phyloP scores from a whole-genome alignment of 1,139 yeast species.

The Pichia terricola region DNA sequence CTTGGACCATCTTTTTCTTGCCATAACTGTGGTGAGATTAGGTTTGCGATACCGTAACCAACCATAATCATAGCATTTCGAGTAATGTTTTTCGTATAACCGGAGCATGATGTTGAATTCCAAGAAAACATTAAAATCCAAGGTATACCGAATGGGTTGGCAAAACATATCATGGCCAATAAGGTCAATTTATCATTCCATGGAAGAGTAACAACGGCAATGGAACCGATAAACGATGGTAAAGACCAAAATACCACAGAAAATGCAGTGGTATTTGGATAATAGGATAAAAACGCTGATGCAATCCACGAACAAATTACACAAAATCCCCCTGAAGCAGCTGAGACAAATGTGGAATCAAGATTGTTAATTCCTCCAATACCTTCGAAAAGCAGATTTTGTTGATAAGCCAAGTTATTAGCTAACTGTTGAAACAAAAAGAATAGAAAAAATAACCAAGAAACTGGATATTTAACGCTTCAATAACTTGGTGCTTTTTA shows the following conservation, averaged over 20 bases:
- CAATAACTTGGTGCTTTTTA: slow-evolving; percentile 29
- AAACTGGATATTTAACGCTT: slow-evolving; percentile 31
- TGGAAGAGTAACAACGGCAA: slow-evolving; percentile 33
- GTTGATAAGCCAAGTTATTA: slow-evolving; percentile 33
- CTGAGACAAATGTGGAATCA: slow-evolving; percentile 40
- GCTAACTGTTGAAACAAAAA: slow-evolving; percentile 29
- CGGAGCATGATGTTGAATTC: slow-evolving; percentile 27
- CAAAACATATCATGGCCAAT: slow-evolving; percentile 29
- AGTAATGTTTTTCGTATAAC: slow-evolving; percentile 33
- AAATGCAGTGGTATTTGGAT: slow-evolving; percentile 25
- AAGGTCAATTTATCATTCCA: slow-evolving; percentile 33
- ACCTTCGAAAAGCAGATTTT: slow-evolving; percentile 28
- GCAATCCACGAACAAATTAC: slow-evolving; percentile 13
- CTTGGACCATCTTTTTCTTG: slow-evolving; percentile 18
- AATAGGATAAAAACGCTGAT: slow-evolving; percentile 15
- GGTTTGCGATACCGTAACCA: slow-evolving; percentile 31
- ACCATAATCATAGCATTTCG: slow-evolving; percentile 33
- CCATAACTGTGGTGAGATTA: slow-evolving; percentile 39
- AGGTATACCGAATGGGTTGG: slow-evolving; percentile 32
- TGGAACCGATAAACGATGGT: slow-evolving; percentile 36
- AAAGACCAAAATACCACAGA: slow-evolving; percentile 28
- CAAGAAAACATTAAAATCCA: slow-evolving; percentile 33
- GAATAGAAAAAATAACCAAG: slow-evolving; percentile 29
- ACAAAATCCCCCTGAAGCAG: slow-evolving; percentile 21
- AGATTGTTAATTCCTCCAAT: slow-evolving; percentile 28